Evolutionary conservation across 2,329 filamentous ascomycete genomes (phyloP), one percentile per base, ranked within the genome.

Genomic region (Botryotinia narcissicola): DNA sequence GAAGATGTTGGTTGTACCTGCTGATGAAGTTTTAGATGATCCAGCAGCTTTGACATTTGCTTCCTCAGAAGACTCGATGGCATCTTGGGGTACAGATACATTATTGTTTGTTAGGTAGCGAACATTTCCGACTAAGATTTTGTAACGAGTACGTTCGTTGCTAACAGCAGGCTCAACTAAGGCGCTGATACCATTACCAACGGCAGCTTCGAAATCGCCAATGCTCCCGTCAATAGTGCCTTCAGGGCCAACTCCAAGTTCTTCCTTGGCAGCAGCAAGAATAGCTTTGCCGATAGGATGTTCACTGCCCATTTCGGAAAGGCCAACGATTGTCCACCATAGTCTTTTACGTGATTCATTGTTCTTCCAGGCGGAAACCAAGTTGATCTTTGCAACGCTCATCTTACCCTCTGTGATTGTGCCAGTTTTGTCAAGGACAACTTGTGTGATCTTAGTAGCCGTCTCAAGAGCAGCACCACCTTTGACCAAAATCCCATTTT

Each of bases 401-500:
- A 99, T 98, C 83, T 95, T 97, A 63, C 96, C 96, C 78, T 96
- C 89, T 0, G 96, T 99, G 74, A 99, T 87, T 5, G 95, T 98
- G 44, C 95, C 95, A 2, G 95, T 98, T 87, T 98, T 98, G 85
- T 98, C 95, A 35, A 98, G 89, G 25, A 98, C 92, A 32, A 98
- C 89, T 78, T 97, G 92, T 2, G 91, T 97, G 77, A 98, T 89
- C 82, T 94, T 95, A 14, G 94, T 98, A 0, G 94, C 93, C 7
- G 90, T 94, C 84, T 99, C 95, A 5, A 99, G 86, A 44, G 95
- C 94, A 59, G 93, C 95, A 73, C 96, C 96, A 72, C 96, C 95
- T 84, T 99, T 99, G 82, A 98, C 94, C n/a, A 99, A 86, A 78
- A 99, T 99, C 37, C 96, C 96, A 78, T 97, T 92, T 82, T 98